Evolutionary conservation across 768 basidiomycete genomes (phyloP).

Genomic region (Boletellus ananiceps): DNA sequence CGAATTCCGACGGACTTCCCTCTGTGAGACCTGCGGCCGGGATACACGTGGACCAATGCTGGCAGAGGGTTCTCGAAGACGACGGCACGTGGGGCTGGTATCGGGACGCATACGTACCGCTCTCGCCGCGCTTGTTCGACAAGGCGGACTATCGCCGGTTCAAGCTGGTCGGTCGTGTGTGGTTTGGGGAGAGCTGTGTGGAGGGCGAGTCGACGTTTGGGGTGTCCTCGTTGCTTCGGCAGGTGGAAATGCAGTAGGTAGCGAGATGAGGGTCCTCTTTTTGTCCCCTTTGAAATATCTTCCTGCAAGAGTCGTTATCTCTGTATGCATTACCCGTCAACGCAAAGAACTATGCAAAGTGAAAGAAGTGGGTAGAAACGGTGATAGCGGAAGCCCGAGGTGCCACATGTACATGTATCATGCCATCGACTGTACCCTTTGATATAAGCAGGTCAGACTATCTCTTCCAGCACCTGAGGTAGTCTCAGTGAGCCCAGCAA

Average conservation of each 20-base stretch:
- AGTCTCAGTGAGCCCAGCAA: background rate
- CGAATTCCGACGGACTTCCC: background rate
- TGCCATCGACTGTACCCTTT: no score
- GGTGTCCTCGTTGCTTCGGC: constrained; percentile 40
- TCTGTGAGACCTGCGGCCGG: constrained; percentile 4
- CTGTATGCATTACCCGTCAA: no score
- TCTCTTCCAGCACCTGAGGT: background rate
- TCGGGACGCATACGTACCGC: constrained; percentile 42
- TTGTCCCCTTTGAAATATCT: no score
- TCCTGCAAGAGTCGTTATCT: no score
- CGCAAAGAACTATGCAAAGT: background rate
- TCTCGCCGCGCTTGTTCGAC: constrained; percentile 44
- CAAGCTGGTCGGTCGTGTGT: constrained; percentile 34
- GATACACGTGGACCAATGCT: constrained; percentile 22
- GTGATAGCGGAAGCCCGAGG: no score
- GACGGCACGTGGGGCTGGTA: constrained; percentile 30
- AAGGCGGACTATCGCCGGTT: constrained; percentile 45
- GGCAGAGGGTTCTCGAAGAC: constrained; percentile 11
- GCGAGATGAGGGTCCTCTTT: background rate
- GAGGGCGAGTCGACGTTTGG: constrained; percentile 33
- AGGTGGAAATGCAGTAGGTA: constrained; percentile 31
- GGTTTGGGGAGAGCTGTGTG: constrained; percentile 30
- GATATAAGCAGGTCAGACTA: no score
- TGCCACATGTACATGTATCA: no score
- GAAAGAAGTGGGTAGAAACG: no score